Evolutionary conservation across 179 eudicot genomes (phyloP).

Genomic region (Beta lomatogona): DNA sequence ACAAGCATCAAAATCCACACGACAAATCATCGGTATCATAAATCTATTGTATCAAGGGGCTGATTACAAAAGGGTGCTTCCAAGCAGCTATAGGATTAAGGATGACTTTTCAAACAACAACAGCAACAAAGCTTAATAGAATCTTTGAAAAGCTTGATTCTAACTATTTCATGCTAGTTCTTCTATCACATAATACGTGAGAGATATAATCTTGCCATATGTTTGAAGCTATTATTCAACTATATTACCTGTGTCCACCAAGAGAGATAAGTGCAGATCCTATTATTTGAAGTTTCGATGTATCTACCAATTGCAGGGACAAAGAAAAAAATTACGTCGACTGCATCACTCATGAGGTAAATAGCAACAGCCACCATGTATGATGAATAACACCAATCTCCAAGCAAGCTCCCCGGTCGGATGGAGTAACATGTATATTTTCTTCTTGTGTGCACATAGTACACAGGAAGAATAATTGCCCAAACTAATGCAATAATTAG

Average conservation of each 20-base stretch:
- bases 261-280: conserved; percentile 57
- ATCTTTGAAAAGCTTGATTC: background rate
- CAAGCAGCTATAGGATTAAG: background rate
- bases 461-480: conserved; percentile 82
- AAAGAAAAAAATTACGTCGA: conserved; percentile 82
- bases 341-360: conserved; percentile 77
- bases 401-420: conserved; percentile 67
- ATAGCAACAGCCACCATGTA: conserved; percentile 84
- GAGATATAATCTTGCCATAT: background rate
- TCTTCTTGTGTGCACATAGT: conserved; percentile 66
- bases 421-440: conserved; percentile 74
- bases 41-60: background rate
- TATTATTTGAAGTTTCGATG: conserved; percentile 86
- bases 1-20: background rate
- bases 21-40: background rate
- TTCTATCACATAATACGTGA: background rate
- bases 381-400: conserved; percentile 98
- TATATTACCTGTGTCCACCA: conserved; percentile 91
- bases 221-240: background rate
- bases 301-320: conserved; percentile 86
- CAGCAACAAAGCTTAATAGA: too few species aligned
- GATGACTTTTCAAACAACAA: background rate
- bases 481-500: conserved; percentile 69
- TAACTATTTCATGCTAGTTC: background rate
- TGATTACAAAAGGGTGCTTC: background rate